A percentile compares a stretch with the other conserved stretches of the same genome.
phyloP scores from a whole-genome alignment of 23 red algal genomes.

The Cyanidioschyzon merolae region DNA sequence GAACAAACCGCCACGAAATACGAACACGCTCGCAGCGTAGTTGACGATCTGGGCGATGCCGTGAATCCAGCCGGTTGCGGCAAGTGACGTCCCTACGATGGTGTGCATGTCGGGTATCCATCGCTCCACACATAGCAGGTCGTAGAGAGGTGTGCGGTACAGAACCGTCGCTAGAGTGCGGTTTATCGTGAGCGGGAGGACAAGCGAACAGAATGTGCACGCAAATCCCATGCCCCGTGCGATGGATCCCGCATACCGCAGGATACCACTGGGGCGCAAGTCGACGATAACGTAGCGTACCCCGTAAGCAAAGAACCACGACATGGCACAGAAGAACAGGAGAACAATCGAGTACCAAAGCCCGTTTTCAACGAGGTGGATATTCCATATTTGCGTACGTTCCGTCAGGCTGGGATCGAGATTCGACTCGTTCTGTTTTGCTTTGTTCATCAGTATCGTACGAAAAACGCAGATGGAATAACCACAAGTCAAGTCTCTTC shows the following conservation, averaged over 20 bases:
- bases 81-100: background rate
- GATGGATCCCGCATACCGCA: background rate
- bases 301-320: background rate
- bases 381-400: background rate
- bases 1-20: background rate
- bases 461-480: too few relatives aligned
- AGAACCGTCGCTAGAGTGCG: background rate
- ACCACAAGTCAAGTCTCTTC: too few relatives aligned
- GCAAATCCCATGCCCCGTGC: background rate
- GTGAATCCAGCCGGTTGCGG: background rate
- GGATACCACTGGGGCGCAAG: background rate
- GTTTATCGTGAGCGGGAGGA: background rate
- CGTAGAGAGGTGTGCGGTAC: background rate
- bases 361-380: background rate
- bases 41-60: background rate
- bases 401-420: too few relatives aligned
- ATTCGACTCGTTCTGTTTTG: too few relatives aligned
- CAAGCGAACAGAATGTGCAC: background rate
- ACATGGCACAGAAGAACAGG: background rate
- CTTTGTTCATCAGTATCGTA: too few relatives aligned
- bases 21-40: background rate
- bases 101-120: background rate
- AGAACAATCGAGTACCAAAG: background rate
- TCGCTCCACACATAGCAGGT: background rate
- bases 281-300: background rate